phyloP scores from a whole-genome alignment of 192 early-diverging fungal species.

The Gigaspora rosea region DNA sequence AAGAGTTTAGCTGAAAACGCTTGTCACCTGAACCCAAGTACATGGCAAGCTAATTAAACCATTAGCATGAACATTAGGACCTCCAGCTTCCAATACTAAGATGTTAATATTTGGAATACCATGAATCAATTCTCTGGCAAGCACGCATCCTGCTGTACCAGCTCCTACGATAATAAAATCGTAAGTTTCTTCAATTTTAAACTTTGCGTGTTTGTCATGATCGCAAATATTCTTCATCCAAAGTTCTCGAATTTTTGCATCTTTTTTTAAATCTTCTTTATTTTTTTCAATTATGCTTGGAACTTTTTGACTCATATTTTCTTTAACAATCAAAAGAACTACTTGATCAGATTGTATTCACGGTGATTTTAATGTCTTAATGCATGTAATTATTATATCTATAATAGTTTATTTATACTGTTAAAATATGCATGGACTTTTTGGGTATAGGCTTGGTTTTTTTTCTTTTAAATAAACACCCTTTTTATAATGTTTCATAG shows the following conservation, averaged over 20 bases:
- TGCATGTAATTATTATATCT: too few relatives aligned
- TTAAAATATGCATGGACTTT: too few relatives aligned
- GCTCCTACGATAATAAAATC: slow-evolving; percentile 12
- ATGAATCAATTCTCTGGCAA: not conserved
- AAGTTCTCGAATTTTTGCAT: not conserved
- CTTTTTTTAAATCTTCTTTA: not conserved
- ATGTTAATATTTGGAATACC: not conserved
- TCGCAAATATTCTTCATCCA: not conserved
- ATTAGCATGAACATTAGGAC: not conserved
- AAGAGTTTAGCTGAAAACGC: not conserved
- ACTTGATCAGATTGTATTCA: too few relatives aligned
- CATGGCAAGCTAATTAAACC: not conserved
- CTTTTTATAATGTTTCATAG: too few relatives aligned
- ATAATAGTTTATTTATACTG: too few relatives aligned
- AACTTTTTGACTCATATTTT: too few relatives aligned
- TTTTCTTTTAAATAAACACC: too few relatives aligned
- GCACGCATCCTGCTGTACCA: not conserved
- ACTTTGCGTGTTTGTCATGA: not conserved
- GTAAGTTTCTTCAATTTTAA: not conserved
- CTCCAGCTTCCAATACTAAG: slow-evolving; percentile 6
- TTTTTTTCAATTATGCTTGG: too few relatives aligned
- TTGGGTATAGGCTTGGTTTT: too few relatives aligned
- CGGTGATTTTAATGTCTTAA: too few relatives aligned
- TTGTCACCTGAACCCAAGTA: not conserved
- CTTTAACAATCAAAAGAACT: too few relatives aligned